A percentile compares a stretch with the other conserved stretches of the same genome.
phyloP scores from a whole-genome alignment of 2,329 filamentous ascomycete genomes.

The Colletotrichum sublineola region DNA sequence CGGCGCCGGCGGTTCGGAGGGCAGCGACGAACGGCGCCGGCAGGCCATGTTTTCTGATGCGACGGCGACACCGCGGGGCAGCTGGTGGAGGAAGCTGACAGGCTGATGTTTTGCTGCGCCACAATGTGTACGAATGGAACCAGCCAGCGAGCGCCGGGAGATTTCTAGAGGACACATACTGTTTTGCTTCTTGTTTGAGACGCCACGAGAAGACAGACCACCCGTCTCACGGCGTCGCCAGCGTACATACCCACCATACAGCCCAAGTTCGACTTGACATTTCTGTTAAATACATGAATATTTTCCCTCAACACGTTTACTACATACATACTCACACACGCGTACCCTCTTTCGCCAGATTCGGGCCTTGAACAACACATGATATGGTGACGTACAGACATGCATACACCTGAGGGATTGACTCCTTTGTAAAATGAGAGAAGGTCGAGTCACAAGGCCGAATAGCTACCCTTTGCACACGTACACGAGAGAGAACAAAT shows the following conservation, averaged over 20 bases:
- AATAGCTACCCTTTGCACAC: not conserved
- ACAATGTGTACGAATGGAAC: constrained; percentile 36
- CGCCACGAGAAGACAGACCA: not conserved
- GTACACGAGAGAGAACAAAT: not conserved
- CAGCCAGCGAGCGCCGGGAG: constrained; percentile 28
- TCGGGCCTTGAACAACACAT: not conserved
- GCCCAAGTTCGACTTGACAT: not conserved
- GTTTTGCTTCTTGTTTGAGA: constrained; percentile 35
- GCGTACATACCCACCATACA: constrained; percentile 10
- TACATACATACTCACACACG: not conserved
- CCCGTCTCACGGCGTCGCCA: not conserved
- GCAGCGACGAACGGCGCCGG: constrained; percentile 60
- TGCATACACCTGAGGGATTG: not conserved
- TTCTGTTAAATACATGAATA: not conserved
- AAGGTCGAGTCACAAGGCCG: not conserved
- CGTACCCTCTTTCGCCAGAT: not conserved
- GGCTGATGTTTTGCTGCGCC: constrained; percentile 47
- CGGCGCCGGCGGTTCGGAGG: constrained; percentile 54
- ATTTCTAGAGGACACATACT: constrained; percentile 18
- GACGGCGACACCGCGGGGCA: constrained; percentile 61
- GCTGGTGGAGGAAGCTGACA: constrained; percentile 72
- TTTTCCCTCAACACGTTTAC: not conserved
- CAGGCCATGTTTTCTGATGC: constrained; percentile 58
- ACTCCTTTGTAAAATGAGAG: not conserved
- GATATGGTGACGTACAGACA: not conserved